Percentiles rank a stretch among this genome's conserved stretches.
Conservation (phyloP, 1,284 basidiomycete species). For the Xerocomus cyaneibrunnescens region DNA sequence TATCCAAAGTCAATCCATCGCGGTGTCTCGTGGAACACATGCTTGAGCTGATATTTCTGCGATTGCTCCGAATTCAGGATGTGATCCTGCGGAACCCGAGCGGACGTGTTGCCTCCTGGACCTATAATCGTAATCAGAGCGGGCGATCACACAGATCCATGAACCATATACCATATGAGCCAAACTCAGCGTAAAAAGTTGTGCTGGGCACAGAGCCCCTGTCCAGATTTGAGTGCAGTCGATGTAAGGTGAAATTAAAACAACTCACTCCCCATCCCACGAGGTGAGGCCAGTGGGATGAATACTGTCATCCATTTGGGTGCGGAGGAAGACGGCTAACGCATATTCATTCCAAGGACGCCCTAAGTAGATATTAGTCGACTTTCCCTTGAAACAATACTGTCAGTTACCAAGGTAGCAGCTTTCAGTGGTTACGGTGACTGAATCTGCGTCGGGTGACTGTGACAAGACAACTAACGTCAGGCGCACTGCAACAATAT, state of each 20-base stretch:
- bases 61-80: conserved; percentile 45
- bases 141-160: too few relatives aligned
- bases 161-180: conserved; percentile 48
- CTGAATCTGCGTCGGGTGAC: conserved; percentile 60
- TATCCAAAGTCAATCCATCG: conserved; percentile 58
- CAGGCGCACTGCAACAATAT: conserved; percentile 48
- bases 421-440: conserved; percentile 42
- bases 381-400: neutral
- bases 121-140: conserved; percentile 38
- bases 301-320: conserved; percentile 61
- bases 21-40: conserved; percentile 50
- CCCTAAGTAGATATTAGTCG: conserved; percentile 34
- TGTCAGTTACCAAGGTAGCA: conserved; percentile 50
- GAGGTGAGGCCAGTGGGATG: conserved; percentile 51
- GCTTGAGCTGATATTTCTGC: conserved; percentile 43
- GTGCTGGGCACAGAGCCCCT: conserved; percentile 53
- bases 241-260: neutral
- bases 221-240: neutral
- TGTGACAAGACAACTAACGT: conserved; percentile 22
- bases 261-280: conserved; percentile 27
- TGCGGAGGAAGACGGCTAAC: conserved; percentile 51
- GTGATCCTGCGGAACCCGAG: conserved; percentile 48
- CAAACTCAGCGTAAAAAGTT: conserved; percentile 59
- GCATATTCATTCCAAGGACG: conserved; percentile 66
- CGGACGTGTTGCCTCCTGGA: conserved; percentile 50